Evolutionary conservation across 352 stramenopile genomes (phyloP).

Genomic region (Phytophthora pistaciae): DNA sequence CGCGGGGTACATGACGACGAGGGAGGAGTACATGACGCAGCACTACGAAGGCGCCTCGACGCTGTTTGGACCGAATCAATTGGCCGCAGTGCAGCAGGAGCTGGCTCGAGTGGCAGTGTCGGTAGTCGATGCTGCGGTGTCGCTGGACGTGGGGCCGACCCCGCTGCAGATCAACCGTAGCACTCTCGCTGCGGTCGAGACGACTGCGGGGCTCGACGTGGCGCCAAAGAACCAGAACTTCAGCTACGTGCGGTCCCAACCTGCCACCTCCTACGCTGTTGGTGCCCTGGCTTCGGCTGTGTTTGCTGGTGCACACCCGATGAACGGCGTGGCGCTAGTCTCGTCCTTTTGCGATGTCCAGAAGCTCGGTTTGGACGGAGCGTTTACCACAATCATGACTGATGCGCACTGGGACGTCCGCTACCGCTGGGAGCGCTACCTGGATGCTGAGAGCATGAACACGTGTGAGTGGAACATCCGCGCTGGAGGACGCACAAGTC

Average conservation of each 20-base stretch:
- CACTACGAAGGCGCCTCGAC: conserved; percentile 81
- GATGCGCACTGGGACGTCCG: conserved; percentile 68
- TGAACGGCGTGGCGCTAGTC: conserved; percentile 45
- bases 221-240: conserved; percentile 29
- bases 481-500: conserved; percentile 30
- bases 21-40: conserved; percentile 69
- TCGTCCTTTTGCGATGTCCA: conserved; percentile 67
- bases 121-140: conserved; percentile 24
- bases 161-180: conserved; percentile 46
- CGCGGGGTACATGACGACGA: conserved; percentile 67
- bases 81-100: conserved; percentile 64
- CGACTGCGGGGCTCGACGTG: conserved; percentile 47
- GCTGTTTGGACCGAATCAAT: conserved; percentile 73
- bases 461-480: conserved; percentile 61
- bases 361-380: conserved; percentile 19
- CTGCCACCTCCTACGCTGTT: conserved; percentile 33
- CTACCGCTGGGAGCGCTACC: conserved; percentile 45
- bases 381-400: conserved; percentile 46
- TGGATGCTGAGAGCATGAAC: conserved; percentile 48
- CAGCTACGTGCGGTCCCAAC: conserved; percentile 34
- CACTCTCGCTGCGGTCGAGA: conserved; percentile 42
- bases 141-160: too few relatives aligned
- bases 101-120: conserved; percentile 45
- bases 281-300: conserved; percentile 40
- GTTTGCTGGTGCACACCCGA: conserved; percentile 61